Conservation (phyloP, 2,329 filamentous ascomycete genomes). For the Zasmidium citrigriseum region DNA sequence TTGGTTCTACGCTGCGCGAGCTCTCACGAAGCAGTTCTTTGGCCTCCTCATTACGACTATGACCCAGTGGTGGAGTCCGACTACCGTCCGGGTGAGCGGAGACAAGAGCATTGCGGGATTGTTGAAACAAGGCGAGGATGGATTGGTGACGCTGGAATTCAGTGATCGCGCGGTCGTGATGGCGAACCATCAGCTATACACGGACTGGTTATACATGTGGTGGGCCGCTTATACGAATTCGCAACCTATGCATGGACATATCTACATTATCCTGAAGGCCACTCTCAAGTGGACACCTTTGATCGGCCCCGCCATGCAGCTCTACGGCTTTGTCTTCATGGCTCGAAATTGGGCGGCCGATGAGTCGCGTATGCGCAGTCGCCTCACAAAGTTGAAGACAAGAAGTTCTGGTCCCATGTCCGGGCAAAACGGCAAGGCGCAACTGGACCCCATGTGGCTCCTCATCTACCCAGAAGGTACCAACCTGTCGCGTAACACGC, state of each 20-base stretch:
- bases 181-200: constrained; percentile 76
- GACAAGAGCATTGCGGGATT: constrained; percentile 77
- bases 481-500: constrained; percentile 74
- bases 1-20: constrained; percentile 81
- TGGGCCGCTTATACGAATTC: constrained; percentile 77
- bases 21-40: constrained; percentile 82
- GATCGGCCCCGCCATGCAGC: constrained; percentile 79
- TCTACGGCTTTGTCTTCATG: constrained; percentile 89
- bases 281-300: constrained; percentile 82
- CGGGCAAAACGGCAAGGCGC: constrained; percentile 27
- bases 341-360: constrained; percentile 87
- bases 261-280: constrained; percentile 90
- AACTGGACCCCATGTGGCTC: constrained; percentile 75
- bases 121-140: constrained; percentile 67
- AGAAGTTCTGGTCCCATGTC: constrained; percentile 40
- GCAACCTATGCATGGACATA: constrained; percentile 71
- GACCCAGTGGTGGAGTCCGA: constrained; percentile 83
- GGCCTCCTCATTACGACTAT: constrained; percentile 74
- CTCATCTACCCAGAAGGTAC: constrained; percentile 87
- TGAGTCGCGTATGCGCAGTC: constrained; percentile 70
- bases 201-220: constrained; percentile 93
- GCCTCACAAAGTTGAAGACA: constrained; percentile 69
- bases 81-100: constrained; percentile 76
- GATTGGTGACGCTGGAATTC: constrained; percentile 72
- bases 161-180: constrained; percentile 79